Evolutionary conservation across 371 early-diverging fungal genomes (phyloP).

Genomic region (Mortierella sp.): DNA sequence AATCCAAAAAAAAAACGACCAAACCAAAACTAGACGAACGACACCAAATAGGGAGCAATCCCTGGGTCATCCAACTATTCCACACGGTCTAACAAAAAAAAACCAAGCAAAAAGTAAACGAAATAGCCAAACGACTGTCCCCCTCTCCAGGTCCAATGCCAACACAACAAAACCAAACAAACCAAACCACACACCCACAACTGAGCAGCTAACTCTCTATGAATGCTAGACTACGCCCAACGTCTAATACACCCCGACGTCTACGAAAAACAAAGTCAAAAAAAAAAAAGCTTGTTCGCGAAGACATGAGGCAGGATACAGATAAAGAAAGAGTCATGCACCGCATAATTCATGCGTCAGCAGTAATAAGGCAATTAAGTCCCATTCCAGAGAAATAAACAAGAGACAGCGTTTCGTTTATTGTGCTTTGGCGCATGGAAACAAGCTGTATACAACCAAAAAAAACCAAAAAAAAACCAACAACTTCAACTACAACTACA

Average conservation of each 20-base stretch:
- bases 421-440: background rate
- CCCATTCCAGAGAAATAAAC: background rate
- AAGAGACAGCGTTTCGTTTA: background rate
- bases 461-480: background rate
- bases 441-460: background rate
- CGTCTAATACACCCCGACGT: background rate
- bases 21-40: too few species aligned
- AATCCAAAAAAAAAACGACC: too few species aligned
- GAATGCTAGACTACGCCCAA: background rate
- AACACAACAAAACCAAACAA: too few species aligned
- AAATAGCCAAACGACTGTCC: too few species aligned
- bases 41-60: too few species aligned
- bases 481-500: background rate
- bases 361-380: background rate
- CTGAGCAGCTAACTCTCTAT: too few species aligned
- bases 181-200: too few species aligned
- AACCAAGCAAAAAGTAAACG: too few species aligned
- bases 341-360: slow-evolving; percentile 7
- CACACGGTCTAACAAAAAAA: too few species aligned
- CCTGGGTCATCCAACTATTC: too few species aligned
- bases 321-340: background rate
- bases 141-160: too few species aligned
- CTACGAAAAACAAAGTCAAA: background rate
- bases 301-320: background rate
- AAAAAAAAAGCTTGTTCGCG: background rate